Percentiles rank a stretch among this genome's conserved stretches.
Evolutionary conservation across 805 yeast species (phyloP).

Genomic region (Teunomyces kruisii): DNA sequence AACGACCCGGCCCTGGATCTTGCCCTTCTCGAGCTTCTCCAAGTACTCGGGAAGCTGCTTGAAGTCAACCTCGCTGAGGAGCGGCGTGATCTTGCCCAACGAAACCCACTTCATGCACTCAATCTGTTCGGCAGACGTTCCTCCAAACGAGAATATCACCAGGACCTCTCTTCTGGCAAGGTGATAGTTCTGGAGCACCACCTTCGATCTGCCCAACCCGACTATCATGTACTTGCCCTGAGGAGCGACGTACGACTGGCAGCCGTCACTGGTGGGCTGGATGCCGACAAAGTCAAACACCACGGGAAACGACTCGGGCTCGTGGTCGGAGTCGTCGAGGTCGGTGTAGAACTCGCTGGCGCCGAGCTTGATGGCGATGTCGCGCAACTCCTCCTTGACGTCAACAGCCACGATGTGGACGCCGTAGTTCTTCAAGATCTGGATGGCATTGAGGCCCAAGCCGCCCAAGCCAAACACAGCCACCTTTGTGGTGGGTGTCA

Average conservation of each 20-base stretch:
- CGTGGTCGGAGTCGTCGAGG: slow-evolving; percentile 23
- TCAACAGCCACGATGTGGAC: slow-evolving; percentile 36
- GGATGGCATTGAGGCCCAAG: slow-evolving; percentile 44
- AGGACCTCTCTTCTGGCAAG: slow-evolving; percentile 43
- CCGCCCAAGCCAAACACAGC: slow-evolving; percentile 44
- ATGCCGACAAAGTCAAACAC: slow-evolving; percentile 41
- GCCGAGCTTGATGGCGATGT: slow-evolving; percentile 32
- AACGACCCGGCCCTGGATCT: slow-evolving; percentile 44
- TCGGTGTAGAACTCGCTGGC: slow-evolving; percentile 44
- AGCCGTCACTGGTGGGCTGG: slow-evolving; percentile 30
- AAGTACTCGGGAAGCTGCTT: slow-evolving; percentile 36
- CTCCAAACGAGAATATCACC: slow-evolving; percentile 43
- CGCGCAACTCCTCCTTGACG: slow-evolving; percentile 24
- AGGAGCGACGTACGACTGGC: slow-evolving; percentile 28
- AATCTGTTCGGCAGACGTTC: slow-evolving; percentile 41
- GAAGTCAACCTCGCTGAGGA: slow-evolving; percentile 28
- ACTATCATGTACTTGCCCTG: slow-evolving; percentile 42
- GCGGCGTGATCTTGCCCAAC: slow-evolving; percentile 40
- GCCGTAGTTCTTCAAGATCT: slow-evolving; percentile 33
- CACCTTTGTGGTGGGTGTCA: slow-evolving; percentile 35
- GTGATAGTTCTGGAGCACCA: slow-evolving; percentile 30
- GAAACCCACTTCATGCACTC: slow-evolving; percentile 45
- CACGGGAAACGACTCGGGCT: slow-evolving; percentile 35
- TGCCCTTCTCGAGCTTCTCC: slow-evolving; percentile 35
- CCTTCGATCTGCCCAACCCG: slow-evolving; percentile 40